Evolutionary conservation across 176 grass and related monocot genomes (phyloP).

Genomic region (Triticum dicoccoides): DNA sequence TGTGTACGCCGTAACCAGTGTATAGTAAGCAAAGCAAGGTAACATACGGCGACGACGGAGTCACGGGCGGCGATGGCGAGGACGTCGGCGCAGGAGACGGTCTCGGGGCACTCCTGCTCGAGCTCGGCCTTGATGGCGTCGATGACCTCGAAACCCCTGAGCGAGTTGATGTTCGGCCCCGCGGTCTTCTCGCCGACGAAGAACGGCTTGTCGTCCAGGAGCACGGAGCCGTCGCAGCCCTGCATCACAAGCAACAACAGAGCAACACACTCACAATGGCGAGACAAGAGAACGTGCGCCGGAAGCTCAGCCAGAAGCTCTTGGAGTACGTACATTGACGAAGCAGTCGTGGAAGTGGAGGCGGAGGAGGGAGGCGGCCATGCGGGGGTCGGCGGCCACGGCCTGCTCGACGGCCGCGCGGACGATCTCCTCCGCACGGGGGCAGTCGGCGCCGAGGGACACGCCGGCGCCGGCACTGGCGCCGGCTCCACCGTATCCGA

Average conservation of each 20-base stretch:
- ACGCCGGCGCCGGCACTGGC: slow-evolving; percentile 22
- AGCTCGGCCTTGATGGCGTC: slow-evolving; percentile 79
- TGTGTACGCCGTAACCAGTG: too few species aligned
- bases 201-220: slow-evolving; percentile 63
- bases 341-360: slow-evolving; percentile 93
- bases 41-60: slow-evolving; percentile 58
- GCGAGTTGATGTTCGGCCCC: slow-evolving; percentile 64
- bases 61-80: slow-evolving; percentile 87
- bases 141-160: slow-evolving; percentile 79
- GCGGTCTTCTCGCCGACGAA: slow-evolving; percentile 81
- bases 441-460: slow-evolving; percentile 45
- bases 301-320: too few species aligned
- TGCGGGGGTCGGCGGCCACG: slow-evolving; percentile 57
- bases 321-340: slow-evolving; percentile 29
- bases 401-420: slow-evolving; percentile 58
- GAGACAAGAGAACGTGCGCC: slow-evolving; percentile 46
- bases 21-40: neutral
- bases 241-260: neutral
- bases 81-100: slow-evolving; percentile 77
- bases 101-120: slow-evolving; percentile 63
- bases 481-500: slow-evolving; percentile 32
- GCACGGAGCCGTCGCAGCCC: slow-evolving; percentile 89
- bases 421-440: slow-evolving; percentile 69
- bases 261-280: neutral
- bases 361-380: slow-evolving; percentile 87